These are phyloP conservation scores for Luffa aegyptiaca DNA, from an alignment of 306 rosid species.

Conservation along the genomic window DNA sequence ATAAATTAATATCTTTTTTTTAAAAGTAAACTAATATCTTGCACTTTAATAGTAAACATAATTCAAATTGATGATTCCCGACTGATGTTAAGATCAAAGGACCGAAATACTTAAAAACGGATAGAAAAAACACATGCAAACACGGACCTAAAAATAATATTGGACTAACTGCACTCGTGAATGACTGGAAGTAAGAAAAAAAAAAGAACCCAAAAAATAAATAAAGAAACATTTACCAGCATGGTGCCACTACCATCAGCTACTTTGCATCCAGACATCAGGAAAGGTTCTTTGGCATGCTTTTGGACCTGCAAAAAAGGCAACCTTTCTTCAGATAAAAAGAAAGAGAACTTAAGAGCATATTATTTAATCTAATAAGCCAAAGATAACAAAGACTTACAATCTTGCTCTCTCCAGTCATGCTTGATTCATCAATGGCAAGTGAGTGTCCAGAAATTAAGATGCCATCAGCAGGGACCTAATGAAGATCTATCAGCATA, in stretches of 20 bases:
- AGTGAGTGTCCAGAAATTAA: slow-evolving; percentile 76
- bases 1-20: neutral
- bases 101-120: neutral
- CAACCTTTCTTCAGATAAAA: slow-evolving; percentile 4
- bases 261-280: slow-evolving; percentile 87
- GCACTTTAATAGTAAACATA: neutral
- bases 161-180: neutral
- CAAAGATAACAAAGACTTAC: slow-evolving; percentile 37
- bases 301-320: slow-evolving; percentile 43
- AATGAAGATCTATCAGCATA: slow-evolving; percentile 11
- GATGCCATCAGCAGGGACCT: slow-evolving; percentile 97
- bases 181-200: neutral
- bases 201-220: neutral
- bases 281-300: slow-evolving; percentile 56
- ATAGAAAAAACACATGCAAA: neutral
- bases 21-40: neutral
- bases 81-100: neutral
- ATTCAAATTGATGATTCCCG: neutral
- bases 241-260: slow-evolving; percentile 87
- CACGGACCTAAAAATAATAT: neutral
- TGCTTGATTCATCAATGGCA: slow-evolving; percentile 87
- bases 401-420: slow-evolving; percentile 97
- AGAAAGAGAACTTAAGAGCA: neutral
- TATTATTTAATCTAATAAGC: neutral
- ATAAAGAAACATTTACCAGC: slow-evolving; percentile 43